Conservation (phyloP, 257 asterid genomes). For the Capsicum baccatum region DNA sequence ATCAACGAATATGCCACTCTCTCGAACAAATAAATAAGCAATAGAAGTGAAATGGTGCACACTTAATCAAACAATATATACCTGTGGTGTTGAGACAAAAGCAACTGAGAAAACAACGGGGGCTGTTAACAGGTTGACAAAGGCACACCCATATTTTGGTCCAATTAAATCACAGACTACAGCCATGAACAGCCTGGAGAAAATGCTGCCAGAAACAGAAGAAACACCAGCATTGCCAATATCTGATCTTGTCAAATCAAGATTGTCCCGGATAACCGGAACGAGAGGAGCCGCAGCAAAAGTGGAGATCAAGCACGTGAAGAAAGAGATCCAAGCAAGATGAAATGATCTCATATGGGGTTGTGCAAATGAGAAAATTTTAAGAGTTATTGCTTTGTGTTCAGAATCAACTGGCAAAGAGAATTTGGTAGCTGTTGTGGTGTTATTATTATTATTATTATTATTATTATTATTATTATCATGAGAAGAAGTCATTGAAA, state of each 20-base stretch:
- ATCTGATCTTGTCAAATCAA: slow-evolving; percentile 29
- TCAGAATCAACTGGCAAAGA: slow-evolving; percentile 31
- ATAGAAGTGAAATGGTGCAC: neutral
- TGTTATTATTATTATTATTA: no score
- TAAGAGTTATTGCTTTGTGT: slow-evolving; percentile 26
- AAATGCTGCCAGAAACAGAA: slow-evolving; percentile 34
- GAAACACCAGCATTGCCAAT: slow-evolving; percentile 33
- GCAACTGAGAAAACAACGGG: slow-evolving; percentile 30
- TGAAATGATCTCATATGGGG: slow-evolving; percentile 35
- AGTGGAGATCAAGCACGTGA: slow-evolving; percentile 25
- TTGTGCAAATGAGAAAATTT: slow-evolving; percentile 32
- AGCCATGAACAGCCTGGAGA: slow-evolving; percentile 30
- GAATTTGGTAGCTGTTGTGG: neutral
- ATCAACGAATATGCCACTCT: neutral
- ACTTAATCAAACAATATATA: neutral
- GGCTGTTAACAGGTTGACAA: slow-evolving; percentile 25
- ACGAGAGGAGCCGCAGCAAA: slow-evolving; percentile 31
- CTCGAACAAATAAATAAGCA: neutral
- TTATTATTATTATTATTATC: neutral
- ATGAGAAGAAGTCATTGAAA: neutral
- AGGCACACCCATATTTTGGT: slow-evolving; percentile 31
- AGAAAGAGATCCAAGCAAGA: slow-evolving; percentile 32
- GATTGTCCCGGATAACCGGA: slow-evolving; percentile 26
- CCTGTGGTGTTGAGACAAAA: slow-evolving; percentile 29
- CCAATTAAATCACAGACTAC: slow-evolving; percentile 27